Evolutionary conservation across 768 basidiomycete genomes (phyloP).

Genomic region (Daedaleopsis nitida): DNA sequence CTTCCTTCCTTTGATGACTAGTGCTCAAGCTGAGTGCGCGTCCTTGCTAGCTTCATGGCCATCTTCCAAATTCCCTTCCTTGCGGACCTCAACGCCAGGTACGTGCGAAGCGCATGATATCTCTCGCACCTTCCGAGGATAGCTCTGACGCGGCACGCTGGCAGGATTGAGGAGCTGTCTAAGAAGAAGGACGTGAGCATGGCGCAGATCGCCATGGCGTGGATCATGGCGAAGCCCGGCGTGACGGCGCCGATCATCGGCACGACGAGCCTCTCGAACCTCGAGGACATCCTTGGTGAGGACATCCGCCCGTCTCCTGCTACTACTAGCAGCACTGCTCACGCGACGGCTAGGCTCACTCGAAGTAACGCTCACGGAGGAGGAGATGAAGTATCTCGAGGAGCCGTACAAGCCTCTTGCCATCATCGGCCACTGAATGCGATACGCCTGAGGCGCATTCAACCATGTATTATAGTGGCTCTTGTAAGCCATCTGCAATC

Average conservation of each 20-base stretch:
- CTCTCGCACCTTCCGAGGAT: too few species aligned
- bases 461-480: too few species aligned
- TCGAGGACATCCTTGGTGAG: constrained; percentile 41
- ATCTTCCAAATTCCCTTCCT: constrained; percentile 20
- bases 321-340: too few species aligned
- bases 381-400: constrained; percentile 59
- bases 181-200: constrained; percentile 41
- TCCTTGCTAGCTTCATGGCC: neutral
- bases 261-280: constrained; percentile 38
- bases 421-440: neutral
- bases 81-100: constrained; percentile 39
- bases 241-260: constrained; percentile 47
- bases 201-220: constrained; percentile 41
- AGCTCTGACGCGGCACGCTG: constrained; percentile 27
- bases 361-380: constrained; percentile 28
- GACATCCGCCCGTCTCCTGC: too few species aligned
- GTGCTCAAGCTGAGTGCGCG: neutral
- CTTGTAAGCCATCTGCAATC: too few species aligned
- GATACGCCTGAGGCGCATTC: too few species aligned
- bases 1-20: too few species aligned
- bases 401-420: constrained; percentile 44
- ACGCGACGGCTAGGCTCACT: neutral
- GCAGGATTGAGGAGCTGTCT: constrained; percentile 38
- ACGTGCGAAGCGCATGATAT: too few species aligned
- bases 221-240: constrained; percentile 25